Conservation (phyloP, 2,329 filamentous ascomycete genomes). For the Trichoderma aggressivum region DNA sequence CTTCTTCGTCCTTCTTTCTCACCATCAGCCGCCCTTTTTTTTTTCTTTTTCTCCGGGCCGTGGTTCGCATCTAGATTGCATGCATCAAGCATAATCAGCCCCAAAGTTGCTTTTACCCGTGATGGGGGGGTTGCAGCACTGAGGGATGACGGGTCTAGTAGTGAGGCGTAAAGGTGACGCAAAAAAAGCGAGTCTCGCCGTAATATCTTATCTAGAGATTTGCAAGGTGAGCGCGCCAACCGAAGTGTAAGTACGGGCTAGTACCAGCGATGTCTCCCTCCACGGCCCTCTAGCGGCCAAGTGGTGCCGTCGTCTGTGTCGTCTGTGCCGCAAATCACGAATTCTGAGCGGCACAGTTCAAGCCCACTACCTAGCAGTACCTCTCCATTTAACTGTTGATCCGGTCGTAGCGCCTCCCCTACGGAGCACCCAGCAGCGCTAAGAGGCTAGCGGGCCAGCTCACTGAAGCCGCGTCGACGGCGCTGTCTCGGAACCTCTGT, state of each 20-base stretch:
- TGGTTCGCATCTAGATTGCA: background rate
- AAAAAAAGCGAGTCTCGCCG: conserved; percentile 2
- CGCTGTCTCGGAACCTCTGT: conserved; percentile 9
- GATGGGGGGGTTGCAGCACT: background rate
- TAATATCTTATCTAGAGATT: conserved; percentile 3
- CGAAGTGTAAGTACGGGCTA: background rate
- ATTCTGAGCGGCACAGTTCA: background rate
- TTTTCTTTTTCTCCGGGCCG: background rate
- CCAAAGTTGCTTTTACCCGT: background rate
- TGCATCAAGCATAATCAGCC: conserved; percentile 1
- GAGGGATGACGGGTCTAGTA: background rate
- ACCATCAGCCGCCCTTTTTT: background rate
- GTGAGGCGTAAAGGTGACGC: conserved; percentile 7
- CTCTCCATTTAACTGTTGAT: background rate
- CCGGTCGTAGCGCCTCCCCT: background rate
- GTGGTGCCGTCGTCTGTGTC: background rate
- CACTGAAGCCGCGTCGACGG: conserved; percentile 2
- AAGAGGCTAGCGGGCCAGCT: background rate
- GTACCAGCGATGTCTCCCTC: background rate
- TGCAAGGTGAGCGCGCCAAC: conserved; percentile 7
- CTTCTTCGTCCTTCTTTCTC: background rate
- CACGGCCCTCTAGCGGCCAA: background rate
- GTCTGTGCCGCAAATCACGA: background rate
- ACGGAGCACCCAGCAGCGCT: background rate
- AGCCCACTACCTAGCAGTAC: background rate